A percentile compares a stretch with the other conserved stretches of the same genome.
Evolutionary conservation across 148 eudicot species (phyloP).

Genomic region (Vaccinium myrtillus): DNA sequence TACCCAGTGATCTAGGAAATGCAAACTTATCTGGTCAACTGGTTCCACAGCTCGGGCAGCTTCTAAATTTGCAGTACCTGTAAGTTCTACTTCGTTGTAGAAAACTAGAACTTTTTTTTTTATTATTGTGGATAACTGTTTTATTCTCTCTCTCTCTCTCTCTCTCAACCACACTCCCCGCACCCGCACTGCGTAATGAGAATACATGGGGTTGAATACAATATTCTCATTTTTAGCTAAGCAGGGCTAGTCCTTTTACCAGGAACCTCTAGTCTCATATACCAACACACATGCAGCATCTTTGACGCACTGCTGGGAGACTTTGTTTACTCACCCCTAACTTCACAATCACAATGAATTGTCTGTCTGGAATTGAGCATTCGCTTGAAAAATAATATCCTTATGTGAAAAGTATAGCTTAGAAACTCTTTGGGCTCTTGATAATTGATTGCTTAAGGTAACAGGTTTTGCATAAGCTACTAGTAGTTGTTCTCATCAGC

Average conservation of each 20-base stretch:
- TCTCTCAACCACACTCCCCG: neutral
- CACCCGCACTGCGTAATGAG: neutral
- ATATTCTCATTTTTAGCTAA: neutral
- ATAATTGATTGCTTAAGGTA: neutral
- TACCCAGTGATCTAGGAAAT: constrained; percentile 77
- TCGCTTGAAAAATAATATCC: neutral
- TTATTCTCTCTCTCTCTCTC: neutral
- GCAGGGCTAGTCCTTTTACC: neutral
- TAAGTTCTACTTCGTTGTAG: constrained; percentile 36
- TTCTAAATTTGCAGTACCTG: constrained; percentile 71
- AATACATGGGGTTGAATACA: neutral
- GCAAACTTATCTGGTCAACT: constrained; percentile 75
- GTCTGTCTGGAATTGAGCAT: neutral
- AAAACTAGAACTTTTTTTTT: neutral
- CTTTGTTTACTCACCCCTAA: neutral
- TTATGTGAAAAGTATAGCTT: neutral
- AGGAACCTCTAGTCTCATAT: neutral
- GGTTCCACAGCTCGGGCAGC: constrained; percentile 79
- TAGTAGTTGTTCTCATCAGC: neutral
- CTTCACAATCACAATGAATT: neutral
- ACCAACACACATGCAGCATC: neutral
- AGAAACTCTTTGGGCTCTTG: neutral
- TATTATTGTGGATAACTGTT: neutral
- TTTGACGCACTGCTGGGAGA: neutral
- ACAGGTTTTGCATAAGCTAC: neutral